A percentile compares a stretch with the other conserved stretches of the same genome.
Evolutionary conservation across 352 stramenopile species (phyloP).

Genomic region (Phytophthora sp.): DNA sequence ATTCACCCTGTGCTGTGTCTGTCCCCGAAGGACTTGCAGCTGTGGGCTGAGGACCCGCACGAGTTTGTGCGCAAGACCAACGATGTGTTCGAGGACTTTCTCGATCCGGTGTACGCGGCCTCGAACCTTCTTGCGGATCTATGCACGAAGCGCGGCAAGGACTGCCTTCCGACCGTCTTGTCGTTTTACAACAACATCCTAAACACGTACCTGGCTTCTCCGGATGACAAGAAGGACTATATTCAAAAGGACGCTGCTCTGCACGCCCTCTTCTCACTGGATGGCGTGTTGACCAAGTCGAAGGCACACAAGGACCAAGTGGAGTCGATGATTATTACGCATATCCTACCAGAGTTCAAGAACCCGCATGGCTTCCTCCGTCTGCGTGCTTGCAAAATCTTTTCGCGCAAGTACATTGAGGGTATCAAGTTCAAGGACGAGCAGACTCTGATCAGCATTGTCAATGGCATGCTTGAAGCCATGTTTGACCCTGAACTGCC

Average conservation of each 20-base stretch:
- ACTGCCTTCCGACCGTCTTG: slow-evolving; percentile 93
- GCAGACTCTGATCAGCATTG: slow-evolving; percentile 80
- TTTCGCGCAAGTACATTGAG: slow-evolving; percentile 95
- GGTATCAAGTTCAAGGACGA: slow-evolving; percentile 92
- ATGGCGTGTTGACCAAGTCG: slow-evolving; percentile 92
- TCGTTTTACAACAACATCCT: slow-evolving; percentile 94
- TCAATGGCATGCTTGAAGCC: slow-evolving; percentile 83
- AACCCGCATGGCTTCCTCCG: slow-evolving; percentile 95
- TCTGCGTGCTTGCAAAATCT: slow-evolving; percentile 95
- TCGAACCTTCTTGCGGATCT: slow-evolving; percentile 94
- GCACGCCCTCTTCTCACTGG: slow-evolving; percentile 93
- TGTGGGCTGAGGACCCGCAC: slow-evolving; percentile 97
- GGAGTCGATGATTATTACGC: slow-evolving; percentile 93
- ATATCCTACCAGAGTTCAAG: slow-evolving; percentile 97
- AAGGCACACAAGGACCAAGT: slow-evolving; percentile 95
- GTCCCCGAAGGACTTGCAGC: slow-evolving; percentile 92
- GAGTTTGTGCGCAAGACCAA: slow-evolving; percentile 98
- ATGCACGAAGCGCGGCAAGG: slow-evolving; percentile 95
- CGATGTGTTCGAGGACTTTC: slow-evolving; percentile 97
- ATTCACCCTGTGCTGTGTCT: slow-evolving; percentile 96
- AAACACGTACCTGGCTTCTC: slow-evolving; percentile 81
- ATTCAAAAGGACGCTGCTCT: slow-evolving; percentile 97
- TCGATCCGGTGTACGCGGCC: slow-evolving; percentile 94
- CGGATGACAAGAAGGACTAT: slow-evolving; percentile 89
- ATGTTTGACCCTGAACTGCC: slow-evolving; percentile 96